Conservation (phyloP, 805 yeast species). For the Metschnikowia henanensis region DNA sequence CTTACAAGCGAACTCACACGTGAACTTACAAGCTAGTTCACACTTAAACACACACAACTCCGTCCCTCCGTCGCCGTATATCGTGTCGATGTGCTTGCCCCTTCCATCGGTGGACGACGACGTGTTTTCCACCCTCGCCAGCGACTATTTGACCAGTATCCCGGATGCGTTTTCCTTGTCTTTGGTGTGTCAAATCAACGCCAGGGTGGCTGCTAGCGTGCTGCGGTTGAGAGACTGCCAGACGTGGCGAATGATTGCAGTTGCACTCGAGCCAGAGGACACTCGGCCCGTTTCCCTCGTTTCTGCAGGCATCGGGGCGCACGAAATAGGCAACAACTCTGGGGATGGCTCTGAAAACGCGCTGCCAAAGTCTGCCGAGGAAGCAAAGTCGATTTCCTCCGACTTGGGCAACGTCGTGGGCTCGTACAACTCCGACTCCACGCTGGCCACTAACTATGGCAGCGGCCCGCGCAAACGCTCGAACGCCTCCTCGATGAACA, state of each 20-base stretch:
- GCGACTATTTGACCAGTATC: slow-evolving; percentile 46
- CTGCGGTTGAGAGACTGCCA: slow-evolving; percentile 55
- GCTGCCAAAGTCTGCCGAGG: slow-evolving; percentile 11
- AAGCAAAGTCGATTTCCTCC: slow-evolving; percentile 24
- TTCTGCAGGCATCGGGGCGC: not conserved
- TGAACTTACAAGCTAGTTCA: too few relatives aligned
- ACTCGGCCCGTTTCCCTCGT: slow-evolving; percentile 22
- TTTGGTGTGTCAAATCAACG: slow-evolving; percentile 59
- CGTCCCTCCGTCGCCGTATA: slow-evolving; percentile 13
- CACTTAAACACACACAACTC: too few relatives aligned
- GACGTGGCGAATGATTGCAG: slow-evolving; percentile 59
- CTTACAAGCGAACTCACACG: too few relatives aligned
- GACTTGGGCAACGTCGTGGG: slow-evolving; percentile 42
- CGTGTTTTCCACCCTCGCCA: slow-evolving; percentile 48
- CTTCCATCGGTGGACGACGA: slow-evolving; percentile 42
- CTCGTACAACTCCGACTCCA: slow-evolving; percentile 41
- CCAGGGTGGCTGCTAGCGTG: slow-evolving; percentile 54
- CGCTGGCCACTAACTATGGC: slow-evolving; percentile 41
- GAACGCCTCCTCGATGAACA: slow-evolving; percentile 13
- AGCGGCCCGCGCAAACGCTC: slow-evolving; percentile 15
- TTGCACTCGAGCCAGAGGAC: slow-evolving; percentile 40
- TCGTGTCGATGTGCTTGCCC: slow-evolving; percentile 44
- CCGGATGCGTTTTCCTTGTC: slow-evolving; percentile 50
- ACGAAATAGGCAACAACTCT: not conserved
- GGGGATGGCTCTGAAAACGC: not conserved